These are phyloP conservation scores for Irpex sp. DNA, from an alignment of 1,284 basidiomycete genomes.

Conservation along the genomic window DNA sequence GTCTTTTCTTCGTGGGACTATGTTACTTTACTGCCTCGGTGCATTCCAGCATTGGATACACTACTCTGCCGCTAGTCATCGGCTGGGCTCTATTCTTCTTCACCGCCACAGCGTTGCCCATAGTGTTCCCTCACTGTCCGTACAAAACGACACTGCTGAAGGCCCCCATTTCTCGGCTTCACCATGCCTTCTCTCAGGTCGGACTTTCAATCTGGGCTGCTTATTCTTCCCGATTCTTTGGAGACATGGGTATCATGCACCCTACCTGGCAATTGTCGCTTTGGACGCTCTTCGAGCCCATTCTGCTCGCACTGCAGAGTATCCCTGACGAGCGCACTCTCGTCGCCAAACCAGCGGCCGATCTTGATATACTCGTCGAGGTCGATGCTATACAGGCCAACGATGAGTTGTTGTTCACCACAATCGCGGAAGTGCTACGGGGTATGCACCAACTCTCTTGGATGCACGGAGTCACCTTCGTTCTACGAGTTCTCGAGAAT, in stretches of 20 bases:
- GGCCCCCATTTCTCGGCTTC: background rate
- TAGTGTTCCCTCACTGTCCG: background rate
- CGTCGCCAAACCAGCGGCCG: background rate
- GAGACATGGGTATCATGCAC: background rate
- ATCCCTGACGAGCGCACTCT: background rate
- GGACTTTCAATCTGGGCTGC: background rate
- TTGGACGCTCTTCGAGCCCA: background rate
- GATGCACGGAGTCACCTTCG: too few relatives aligned
- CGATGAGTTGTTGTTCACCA: background rate
- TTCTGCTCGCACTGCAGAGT: background rate
- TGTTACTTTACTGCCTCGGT: conserved; percentile 10
- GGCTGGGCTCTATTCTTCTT: background rate
- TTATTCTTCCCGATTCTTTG: background rate
- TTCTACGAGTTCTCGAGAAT: too few relatives aligned
- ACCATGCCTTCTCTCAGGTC: background rate
- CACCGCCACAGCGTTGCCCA: background rate
- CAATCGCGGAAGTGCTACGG: background rate
- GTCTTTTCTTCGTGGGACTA: conserved; percentile 15
- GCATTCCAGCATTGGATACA: background rate
- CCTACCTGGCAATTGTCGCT: background rate
- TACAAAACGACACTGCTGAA: conserved; percentile 1
- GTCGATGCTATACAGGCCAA: background rate
- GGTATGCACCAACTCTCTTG: too few relatives aligned
- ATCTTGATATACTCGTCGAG: background rate
- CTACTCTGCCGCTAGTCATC: background rate